Conservation (phyloP, 257 asterid species). For the Phtheirospermum japonicum region DNA sequence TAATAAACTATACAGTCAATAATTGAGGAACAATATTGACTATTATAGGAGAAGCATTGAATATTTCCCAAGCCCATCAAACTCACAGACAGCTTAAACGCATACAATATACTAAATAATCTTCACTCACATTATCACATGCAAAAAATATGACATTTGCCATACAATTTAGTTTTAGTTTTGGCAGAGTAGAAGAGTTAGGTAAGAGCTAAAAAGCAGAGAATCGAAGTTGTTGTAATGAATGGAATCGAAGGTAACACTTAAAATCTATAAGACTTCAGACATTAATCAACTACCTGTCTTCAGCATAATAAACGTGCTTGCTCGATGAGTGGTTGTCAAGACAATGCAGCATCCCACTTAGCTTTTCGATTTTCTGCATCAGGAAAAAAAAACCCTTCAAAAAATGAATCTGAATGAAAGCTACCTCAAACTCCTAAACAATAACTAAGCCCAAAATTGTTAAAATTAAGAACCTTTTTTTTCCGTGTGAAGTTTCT, state of each 20-base stretch:
- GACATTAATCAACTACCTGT: constrained; percentile 41
- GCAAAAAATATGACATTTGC: too few species aligned
- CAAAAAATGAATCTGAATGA: neutral
- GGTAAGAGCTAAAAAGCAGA: too few species aligned
- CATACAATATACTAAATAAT: too few species aligned
- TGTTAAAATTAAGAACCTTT: constrained; percentile 44
- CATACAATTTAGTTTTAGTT: too few species aligned
- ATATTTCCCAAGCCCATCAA: neutral
- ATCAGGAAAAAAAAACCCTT: constrained; percentile 25
- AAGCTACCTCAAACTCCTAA: neutral
- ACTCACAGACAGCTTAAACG: too few species aligned
- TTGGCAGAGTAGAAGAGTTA: too few species aligned
- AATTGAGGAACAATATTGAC: neutral
- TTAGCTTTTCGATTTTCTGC: constrained; percentile 81
- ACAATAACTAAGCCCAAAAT: neutral
- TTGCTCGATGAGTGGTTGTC: constrained; percentile 49
- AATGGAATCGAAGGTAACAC: too few species aligned
- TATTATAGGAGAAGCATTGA: neutral
- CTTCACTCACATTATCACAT: too few species aligned
- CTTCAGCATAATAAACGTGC: constrained; percentile 72
- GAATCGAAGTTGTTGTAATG: too few species aligned
- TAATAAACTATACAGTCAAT: neutral
- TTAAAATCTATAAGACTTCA: too few species aligned
- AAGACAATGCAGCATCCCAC: constrained; percentile 51
- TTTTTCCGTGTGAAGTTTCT: constrained; percentile 85